Conservation (phyloP, 2,329 filamentous ascomycete genomes). For the Trichoderma koningiopsis region DNA sequence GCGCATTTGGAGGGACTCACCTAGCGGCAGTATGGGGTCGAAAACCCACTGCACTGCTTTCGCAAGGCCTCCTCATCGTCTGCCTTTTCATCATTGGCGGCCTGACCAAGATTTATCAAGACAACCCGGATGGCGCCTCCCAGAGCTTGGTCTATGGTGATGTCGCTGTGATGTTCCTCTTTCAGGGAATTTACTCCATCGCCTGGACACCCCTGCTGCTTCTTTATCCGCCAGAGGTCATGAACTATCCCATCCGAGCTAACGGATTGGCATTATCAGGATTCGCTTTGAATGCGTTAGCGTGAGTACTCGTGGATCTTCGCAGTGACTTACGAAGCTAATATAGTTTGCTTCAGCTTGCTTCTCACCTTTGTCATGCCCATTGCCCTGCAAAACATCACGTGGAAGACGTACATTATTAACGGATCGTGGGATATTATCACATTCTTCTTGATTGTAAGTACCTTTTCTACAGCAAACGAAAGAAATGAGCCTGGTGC, state of each 20-base stretch:
- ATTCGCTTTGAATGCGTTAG: conserved; percentile 25
- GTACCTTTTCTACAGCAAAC: background rate
- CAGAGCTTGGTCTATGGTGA: conserved; percentile 43
- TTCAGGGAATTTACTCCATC: conserved; percentile 49
- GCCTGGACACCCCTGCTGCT: conserved; percentile 51
- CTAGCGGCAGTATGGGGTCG: conserved; percentile 33
- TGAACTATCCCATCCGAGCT: conserved; percentile 41
- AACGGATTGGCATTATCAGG: conserved; percentile 43
- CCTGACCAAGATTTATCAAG: conserved; percentile 44
- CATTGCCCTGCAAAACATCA: conserved; percentile 31
- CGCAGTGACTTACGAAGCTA: background rate
- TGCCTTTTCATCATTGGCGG: conserved; percentile 56
- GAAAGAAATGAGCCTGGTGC: background rate
- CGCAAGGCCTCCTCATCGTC: conserved; percentile 41
- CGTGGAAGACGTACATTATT: conserved; percentile 31
- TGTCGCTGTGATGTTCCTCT: conserved; percentile 52
- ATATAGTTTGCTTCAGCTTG: conserved; percentile 41
- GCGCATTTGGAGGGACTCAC: conserved; percentile 44
- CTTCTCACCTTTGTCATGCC: conserved; percentile 43
- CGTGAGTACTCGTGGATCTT: conserved; percentile 9
- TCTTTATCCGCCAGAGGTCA: conserved; percentile 47
- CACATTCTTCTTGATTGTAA: conserved; percentile 28
- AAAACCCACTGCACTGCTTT: conserved; percentile 45
- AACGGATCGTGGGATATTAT: conserved; percentile 35
- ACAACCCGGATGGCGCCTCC: conserved; percentile 25